Evolutionary conservation across 192 early-diverging fungal species (phyloP).

Genomic region (Mortierella hygrophila): DNA sequence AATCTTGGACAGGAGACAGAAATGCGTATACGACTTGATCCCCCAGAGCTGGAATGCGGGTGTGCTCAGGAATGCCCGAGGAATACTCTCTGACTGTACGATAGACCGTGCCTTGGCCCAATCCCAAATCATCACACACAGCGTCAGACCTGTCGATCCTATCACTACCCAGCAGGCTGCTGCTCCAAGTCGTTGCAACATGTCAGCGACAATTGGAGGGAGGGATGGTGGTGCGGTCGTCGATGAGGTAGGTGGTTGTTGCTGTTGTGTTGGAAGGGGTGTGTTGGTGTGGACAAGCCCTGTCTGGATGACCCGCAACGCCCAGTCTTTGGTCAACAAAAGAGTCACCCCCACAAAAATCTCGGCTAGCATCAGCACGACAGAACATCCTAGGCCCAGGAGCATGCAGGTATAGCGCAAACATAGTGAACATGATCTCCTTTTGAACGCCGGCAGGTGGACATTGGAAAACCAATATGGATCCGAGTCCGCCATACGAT

Average conservation of each 20-base stretch:
- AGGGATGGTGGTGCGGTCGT: not conserved
- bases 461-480: slow-evolving; percentile 30
- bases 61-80: slow-evolving; percentile 28
- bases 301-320: slow-evolving; percentile 6
- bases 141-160: slow-evolving; percentile 24
- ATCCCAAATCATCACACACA: slow-evolving; percentile 34
- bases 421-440: slow-evolving; percentile 20
- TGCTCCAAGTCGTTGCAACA: not conserved
- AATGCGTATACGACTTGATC: slow-evolving; percentile 47
- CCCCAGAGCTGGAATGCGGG: slow-evolving; percentile 41
- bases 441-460: slow-evolving; percentile 20
- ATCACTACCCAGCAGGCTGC: slow-evolving; percentile 31
- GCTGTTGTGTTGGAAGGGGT: not conserved
- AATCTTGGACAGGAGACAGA: slow-evolving; percentile 34
- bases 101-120: slow-evolving; percentile 36
- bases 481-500: slow-evolving; percentile 12
- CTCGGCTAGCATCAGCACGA: slow-evolving; percentile 20
- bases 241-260: not conserved
- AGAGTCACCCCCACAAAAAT: slow-evolving; percentile 21
- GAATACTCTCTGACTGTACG: slow-evolving; percentile 41
- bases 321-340: slow-evolving; percentile 29
- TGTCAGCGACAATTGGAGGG: not conserved
- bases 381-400: slow-evolving; percentile 4
- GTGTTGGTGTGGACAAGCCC: not conserved
- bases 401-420: slow-evolving; percentile 23